Percentiles rank a stretch among this genome's conserved stretches.
Evolutionary conservation across 208 protist genomes (phyloP).

Genomic region (Leishmania mexicana): DNA sequence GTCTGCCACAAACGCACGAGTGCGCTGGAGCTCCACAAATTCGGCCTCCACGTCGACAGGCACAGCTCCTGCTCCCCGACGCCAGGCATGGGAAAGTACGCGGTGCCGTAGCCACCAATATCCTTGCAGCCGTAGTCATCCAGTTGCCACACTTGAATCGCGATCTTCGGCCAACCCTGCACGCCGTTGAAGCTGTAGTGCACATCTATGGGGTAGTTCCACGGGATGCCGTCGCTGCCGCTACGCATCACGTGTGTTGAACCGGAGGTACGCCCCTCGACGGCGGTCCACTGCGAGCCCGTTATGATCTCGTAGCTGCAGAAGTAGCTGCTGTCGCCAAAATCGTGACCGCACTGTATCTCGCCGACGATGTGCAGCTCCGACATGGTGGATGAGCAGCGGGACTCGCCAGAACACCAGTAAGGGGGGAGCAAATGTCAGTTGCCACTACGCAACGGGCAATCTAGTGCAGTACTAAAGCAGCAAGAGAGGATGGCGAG

Average conservation of each 20-base stretch:
- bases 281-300: conserved; percentile 69
- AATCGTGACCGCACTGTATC: conserved; percentile 63
- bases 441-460: neutral
- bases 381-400: conserved; percentile 38
- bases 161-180: conserved; percentile 90
- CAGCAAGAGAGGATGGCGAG: neutral
- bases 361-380: conserved; percentile 91
- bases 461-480: neutral
- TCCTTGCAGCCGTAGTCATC: conserved; percentile 88
- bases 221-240: conserved; percentile 51
- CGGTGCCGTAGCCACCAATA: conserved; percentile 85
- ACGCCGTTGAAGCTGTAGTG: conserved; percentile 76
- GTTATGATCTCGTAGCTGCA: conserved; percentile 83
- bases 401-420: neutral
- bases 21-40: conserved; percentile 73
- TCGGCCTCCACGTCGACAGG: conserved; percentile 78
- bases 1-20: conserved; percentile 63
- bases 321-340: conserved; percentile 69
- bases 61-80: conserved; percentile 61
- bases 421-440: neutral
- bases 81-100: conserved; percentile 74
- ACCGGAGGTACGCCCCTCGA: conserved; percentile 74
- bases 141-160: conserved; percentile 88
- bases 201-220: conserved; percentile 87
- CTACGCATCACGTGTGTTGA: conserved; percentile 85